Conservation (phyloP, 768 basidiomycete genomes). For the Hygrocybe punicea region DNA sequence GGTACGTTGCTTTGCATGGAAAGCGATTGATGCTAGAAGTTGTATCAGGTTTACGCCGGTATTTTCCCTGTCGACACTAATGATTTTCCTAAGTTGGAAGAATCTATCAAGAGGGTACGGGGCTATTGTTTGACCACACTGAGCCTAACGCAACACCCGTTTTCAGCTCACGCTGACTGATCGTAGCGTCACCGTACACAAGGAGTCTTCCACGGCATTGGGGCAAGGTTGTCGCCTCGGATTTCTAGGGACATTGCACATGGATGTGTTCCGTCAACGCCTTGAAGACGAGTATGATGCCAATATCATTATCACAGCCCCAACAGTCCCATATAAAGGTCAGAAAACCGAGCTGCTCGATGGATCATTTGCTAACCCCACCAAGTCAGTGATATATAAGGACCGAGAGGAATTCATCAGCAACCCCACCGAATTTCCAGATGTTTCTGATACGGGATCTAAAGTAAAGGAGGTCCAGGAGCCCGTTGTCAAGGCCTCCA, state of each 20-base stretch:
- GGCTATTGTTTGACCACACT: constrained; percentile 5
- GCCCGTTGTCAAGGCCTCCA: constrained; percentile 88
- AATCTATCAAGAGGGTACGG: constrained; percentile 84
- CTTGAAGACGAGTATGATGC: constrained; percentile 96
- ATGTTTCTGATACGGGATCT: constrained; percentile 56
- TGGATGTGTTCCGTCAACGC: constrained; percentile 94
- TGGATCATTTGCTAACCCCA: background rate
- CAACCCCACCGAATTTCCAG: constrained; percentile 96
- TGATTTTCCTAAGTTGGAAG: constrained; percentile 92
- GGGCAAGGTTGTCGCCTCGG: constrained; percentile 95
- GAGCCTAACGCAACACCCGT: constrained; percentile 13
- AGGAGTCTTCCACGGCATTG: constrained; percentile 90
- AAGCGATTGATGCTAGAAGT: background rate
- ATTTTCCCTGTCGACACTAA: constrained; percentile 89
- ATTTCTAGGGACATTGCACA: constrained; percentile 92
- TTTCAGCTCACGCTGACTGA: constrained; percentile 77
- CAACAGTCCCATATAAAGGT: constrained; percentile 94
- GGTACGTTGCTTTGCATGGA: constrained; percentile 43
- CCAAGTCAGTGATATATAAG: constrained; percentile 61
- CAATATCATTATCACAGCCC: constrained; percentile 91
- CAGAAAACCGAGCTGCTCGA: constrained; percentile 10
- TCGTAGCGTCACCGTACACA: constrained; percentile 83
- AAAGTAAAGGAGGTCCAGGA: constrained; percentile 80
- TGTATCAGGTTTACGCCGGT: constrained; percentile 81
- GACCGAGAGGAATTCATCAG: constrained; percentile 66